Conservation (phyloP, 345 rosid species). For the Salix exigua region DNA sequence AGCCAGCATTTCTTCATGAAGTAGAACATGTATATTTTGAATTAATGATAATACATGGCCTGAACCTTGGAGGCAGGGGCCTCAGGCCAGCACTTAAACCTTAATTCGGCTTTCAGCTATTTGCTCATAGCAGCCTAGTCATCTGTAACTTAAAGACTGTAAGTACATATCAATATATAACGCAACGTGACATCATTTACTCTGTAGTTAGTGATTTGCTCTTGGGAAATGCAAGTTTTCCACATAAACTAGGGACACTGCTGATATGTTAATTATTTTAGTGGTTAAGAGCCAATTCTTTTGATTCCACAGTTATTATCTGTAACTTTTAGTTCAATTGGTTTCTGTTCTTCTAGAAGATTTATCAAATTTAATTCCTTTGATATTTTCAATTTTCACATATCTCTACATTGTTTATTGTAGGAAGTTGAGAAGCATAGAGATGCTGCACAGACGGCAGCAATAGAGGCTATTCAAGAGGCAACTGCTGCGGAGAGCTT, state of each 20-base stretch:
- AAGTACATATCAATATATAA: neutral
- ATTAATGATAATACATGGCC: neutral
- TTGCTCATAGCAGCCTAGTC: neutral
- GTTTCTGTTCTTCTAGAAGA: neutral
- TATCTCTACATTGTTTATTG: neutral
- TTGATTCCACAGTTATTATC: neutral
- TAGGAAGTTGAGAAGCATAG: constrained; percentile 87
- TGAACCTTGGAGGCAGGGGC: neutral
- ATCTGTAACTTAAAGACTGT: neutral
- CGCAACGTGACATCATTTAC: too few relatives aligned
- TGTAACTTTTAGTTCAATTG: neutral
- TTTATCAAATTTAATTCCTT: neutral
- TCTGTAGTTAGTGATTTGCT: neutral
- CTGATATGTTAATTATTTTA: neutral
- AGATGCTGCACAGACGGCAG: constrained; percentile 85
- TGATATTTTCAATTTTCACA: constrained; percentile 6
- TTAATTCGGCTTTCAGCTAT: neutral
- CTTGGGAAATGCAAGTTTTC: neutral
- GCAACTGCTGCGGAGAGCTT: constrained; percentile 92
- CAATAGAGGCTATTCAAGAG: constrained; percentile 86
- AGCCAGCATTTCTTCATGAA: neutral
- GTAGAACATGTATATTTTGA: neutral
- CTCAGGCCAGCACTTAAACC: neutral
- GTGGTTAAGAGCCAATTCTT: neutral
- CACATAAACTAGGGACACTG: neutral